Evolutionary conservation across 2,329 filamentous ascomycete species (phyloP).

Genomic region (Fonsecaea monophora): DNA sequence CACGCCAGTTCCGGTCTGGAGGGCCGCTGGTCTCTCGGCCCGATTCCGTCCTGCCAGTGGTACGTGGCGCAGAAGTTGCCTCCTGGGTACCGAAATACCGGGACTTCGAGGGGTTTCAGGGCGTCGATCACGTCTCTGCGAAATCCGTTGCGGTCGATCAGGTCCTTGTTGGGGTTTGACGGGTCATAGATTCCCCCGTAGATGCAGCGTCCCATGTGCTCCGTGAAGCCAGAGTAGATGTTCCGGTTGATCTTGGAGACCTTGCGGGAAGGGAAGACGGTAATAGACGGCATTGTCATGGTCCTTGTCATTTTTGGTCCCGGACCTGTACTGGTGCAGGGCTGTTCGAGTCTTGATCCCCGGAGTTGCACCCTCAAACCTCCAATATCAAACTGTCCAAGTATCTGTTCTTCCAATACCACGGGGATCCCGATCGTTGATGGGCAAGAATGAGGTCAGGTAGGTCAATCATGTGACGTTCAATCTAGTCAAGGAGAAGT

Average conservation of each 20-base stretch:
- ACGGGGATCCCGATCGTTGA: background rate
- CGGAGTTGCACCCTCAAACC: no score
- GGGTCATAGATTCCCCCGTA: slow-evolving; percentile 87
- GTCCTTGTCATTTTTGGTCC: slow-evolving; percentile 65
- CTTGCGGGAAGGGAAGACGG: slow-evolving; percentile 68
- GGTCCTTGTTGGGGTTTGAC: slow-evolving; percentile 59
- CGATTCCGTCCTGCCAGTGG: slow-evolving; percentile 83
- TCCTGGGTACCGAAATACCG: slow-evolving; percentile 74
- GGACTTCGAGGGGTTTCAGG: slow-evolving; percentile 74
- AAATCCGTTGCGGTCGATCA: slow-evolving; percentile 78
- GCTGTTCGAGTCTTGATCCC: background rate
- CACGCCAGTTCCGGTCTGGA: slow-evolving; percentile 77
- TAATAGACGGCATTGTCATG: slow-evolving; percentile 66
- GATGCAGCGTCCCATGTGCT: slow-evolving; percentile 91
- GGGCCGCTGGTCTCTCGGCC: slow-evolving; percentile 73
- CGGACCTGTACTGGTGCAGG: slow-evolving; percentile 44
- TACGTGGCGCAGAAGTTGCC: slow-evolving; percentile 87
- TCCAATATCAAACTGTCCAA: background rate
- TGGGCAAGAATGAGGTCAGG: background rate
- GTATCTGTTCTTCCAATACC: background rate
- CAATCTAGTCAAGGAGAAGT: no score
- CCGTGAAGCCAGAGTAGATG: slow-evolving; percentile 83
- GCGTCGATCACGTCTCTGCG: slow-evolving; percentile 78
- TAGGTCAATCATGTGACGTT: background rate
- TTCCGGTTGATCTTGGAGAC: slow-evolving; percentile 78